Evolutionary conservation across 148 eudicot species (phyloP).

Genomic region (Arbutus unedo): DNA sequence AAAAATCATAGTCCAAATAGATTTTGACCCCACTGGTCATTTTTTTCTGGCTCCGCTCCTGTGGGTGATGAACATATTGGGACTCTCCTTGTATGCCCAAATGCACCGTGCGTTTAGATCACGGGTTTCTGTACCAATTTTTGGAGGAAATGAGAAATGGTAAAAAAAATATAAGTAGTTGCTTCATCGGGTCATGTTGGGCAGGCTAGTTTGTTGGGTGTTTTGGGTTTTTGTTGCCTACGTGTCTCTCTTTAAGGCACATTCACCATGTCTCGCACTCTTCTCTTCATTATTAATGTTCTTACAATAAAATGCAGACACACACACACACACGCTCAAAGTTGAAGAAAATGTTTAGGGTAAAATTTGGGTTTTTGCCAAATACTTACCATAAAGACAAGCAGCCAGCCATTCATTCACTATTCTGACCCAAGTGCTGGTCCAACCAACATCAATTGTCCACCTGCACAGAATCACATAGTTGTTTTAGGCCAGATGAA

Average conservation of each 20-base stretch:
- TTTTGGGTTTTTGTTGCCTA: background rate
- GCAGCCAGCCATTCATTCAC: conserved; percentile 85
- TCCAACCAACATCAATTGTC: conserved; percentile 96
- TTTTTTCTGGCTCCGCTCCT: too few species aligned
- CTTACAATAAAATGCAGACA: background rate
- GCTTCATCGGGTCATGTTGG: background rate
- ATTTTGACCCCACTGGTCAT: too few species aligned
- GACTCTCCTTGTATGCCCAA: background rate
- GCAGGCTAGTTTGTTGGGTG: background rate
- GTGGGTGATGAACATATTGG: background rate
- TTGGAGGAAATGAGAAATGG: background rate
- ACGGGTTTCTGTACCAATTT: background rate
- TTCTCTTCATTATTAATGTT: background rate
- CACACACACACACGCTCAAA: background rate
- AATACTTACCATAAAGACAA: conserved; percentile 70
- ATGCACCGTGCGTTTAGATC: background rate
- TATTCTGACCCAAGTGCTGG: conserved; percentile 90
- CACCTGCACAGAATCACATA: conserved; percentile 41
- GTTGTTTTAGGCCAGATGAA: background rate
- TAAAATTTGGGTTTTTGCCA: background rate
- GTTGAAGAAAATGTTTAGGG: background rate
- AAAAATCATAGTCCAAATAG: too few species aligned
- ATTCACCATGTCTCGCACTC: background rate
- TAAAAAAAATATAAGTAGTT: background rate
- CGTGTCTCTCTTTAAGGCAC: background rate